Base-by-base conservation (phyloP, 2,329 filamentous ascomycete genomes). In the Aspergillus calidoustus region DNA sequence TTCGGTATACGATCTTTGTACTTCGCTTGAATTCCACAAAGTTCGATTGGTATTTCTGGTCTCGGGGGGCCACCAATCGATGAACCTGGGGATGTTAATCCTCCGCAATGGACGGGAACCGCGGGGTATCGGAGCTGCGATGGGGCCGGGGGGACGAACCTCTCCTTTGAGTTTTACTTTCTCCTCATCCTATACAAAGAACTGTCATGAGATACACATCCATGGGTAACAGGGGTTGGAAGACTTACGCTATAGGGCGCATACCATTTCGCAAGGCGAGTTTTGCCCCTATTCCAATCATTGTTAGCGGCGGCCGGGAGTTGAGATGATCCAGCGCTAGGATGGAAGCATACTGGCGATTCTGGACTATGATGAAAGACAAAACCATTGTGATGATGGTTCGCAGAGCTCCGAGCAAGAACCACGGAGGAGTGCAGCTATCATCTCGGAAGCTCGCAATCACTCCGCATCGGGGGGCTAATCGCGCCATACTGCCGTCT, bases 1-100 rank as follows among this genome's bases (percentile, higher is more conserved):
- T 91, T 49, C 96, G 90, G 83, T 99, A 99, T 57, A 99, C 92
- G 71, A 99, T 91, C 83, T 97, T 98, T 76, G 94, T 93, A 64
- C 78, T 81, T 53, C 77, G 74, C 50, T 81, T 79, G 69, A 89
- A 89, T 71, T 99, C 95, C 84, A 99, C 95, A 74, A 99, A 99
- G 83, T 99, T 99, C 81, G 93, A 97, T 79, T 99, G 95, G 84
- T 99, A 97, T 77, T 99, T 99, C 77, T 99, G 95, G 80, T 99
- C 95, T 75, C 95, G 91, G 7, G 95, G 95, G 0, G 95, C 95
- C 64, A 99, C 94, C 69, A 99, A 92, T 66, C 95, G 93, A 84
- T 99, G 95, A 72, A 98, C 91, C 90, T 93, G 71, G 53, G 34
- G 28, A 34, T 6, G 49, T 68, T 64, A 62, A 62, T 58, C 46